Conservation (phyloP, 345 rosid genomes). For the Clausena lansium region DNA sequence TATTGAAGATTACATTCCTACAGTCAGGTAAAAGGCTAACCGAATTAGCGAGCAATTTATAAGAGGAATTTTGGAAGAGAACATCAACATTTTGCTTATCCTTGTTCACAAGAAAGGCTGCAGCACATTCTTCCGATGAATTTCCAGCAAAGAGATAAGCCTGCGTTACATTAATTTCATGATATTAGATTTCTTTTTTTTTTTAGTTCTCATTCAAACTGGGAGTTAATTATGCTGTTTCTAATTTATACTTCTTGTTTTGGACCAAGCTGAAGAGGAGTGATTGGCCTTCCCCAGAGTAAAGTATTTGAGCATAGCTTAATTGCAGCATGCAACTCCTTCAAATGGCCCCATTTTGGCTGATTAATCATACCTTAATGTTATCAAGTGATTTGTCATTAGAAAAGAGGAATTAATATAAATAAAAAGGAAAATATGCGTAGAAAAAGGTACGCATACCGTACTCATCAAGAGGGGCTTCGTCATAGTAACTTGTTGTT, state of each 20-base stretch:
- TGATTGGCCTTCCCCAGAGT: conserved; percentile 20
- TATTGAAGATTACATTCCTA: conserved; percentile 43
- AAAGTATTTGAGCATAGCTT: conserved; percentile 33
- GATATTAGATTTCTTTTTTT: background rate
- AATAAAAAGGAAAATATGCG: too few relatives aligned
- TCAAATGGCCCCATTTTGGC: conserved; percentile 55
- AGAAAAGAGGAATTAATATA: background rate
- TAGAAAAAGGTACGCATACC: background rate
- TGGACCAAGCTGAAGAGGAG: conserved; percentile 27
- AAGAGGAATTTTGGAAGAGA: conserved; percentile 26
- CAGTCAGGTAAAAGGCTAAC: conserved; percentile 59
- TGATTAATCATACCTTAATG: conserved; percentile 38
- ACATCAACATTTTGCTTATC: conserved; percentile 25
- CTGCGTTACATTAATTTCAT: conserved; percentile 13
- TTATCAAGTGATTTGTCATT: background rate
- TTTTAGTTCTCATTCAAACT: background rate
- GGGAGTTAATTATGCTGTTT: background rate
- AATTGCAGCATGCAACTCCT: conserved; percentile 43
- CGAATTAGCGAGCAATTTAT: conserved; percentile 41
- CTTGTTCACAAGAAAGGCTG: conserved; percentile 45
- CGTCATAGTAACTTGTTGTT: conserved; percentile 6
- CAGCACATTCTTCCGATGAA: conserved; percentile 35
- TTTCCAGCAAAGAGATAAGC: conserved; percentile 33
- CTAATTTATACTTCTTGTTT: conserved; percentile 25
- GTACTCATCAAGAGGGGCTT: conserved; percentile 16